These are phyloP conservation scores for Phascolomyces articulosus DNA, from an alignment of 371 early-diverging fungal genomes.

Conservation along the genomic window DNA sequence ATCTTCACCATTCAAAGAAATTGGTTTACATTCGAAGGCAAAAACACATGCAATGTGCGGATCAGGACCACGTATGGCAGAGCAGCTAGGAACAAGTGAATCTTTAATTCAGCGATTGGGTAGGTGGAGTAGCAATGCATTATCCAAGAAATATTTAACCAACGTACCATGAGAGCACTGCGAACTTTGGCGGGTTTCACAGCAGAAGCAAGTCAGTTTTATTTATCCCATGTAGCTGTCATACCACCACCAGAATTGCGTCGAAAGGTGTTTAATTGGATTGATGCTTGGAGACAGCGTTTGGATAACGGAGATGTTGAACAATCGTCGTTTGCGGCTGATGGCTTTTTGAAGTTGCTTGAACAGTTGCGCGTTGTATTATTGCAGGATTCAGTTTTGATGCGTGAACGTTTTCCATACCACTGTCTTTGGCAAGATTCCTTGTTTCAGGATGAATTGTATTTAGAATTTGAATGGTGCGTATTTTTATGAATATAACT, in stretches of 20 bases:
- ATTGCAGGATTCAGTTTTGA: background rate
- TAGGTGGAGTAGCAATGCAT: background rate
- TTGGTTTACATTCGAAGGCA: background rate
- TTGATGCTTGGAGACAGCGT: background rate
- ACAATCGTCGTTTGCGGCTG: background rate
- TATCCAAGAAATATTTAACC: background rate
- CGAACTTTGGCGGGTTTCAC: background rate
- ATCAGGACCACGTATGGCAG: background rate
- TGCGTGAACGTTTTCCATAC: background rate
- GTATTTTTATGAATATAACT: background rate
- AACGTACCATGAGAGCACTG: background rate
- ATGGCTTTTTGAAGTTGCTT: background rate
- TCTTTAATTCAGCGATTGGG: background rate
- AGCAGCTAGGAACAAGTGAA: background rate
- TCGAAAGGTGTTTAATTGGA: background rate
- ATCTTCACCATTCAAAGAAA: background rate
- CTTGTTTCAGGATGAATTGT: background rate
- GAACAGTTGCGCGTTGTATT: background rate
- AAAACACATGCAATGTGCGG: constrained; percentile 1
- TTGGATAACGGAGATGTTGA: background rate
- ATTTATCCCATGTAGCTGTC: background rate
- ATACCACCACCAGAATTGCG: background rate
- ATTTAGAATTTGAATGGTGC: background rate
- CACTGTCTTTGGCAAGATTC: background rate
- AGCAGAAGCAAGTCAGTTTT: background rate